Conservation (phyloP, 2,329 filamentous ascomycete species). For the Botrytis cinerea region DNA sequence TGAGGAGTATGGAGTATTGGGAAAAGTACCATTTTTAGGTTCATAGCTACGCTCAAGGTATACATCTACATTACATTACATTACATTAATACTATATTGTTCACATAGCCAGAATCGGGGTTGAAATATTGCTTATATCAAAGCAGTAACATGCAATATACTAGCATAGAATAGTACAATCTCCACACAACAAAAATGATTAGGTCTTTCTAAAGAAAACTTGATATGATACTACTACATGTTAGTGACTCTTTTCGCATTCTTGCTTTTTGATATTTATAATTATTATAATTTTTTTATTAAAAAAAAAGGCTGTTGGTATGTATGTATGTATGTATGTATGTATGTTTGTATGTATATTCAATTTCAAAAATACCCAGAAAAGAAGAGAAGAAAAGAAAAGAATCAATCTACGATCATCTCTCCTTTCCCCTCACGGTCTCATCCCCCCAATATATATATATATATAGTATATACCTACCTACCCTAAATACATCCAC, state of each 20-base stretch:
- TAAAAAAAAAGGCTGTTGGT: too few species aligned
- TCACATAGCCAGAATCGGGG: neutral
- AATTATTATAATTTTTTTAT: too few species aligned
- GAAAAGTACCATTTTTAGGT: neutral
- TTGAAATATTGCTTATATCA: neutral
- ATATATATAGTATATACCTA: too few species aligned
- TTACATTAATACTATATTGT: neutral
- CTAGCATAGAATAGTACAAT: neutral
- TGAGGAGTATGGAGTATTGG: neutral
- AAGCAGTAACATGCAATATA: neutral
- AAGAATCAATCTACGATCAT: too few species aligned
- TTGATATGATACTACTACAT: neutral
- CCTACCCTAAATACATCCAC: too few species aligned
- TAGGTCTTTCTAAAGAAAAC: rapidly evolving
- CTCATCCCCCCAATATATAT: too few species aligned
- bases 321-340: too few species aligned
- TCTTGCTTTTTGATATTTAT: neutral
- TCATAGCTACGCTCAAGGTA: neutral
- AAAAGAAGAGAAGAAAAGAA: too few species aligned
- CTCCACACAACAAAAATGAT: neutral
- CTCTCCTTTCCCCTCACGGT: too few species aligned
- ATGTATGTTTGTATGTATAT: too few species aligned
- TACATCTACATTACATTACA: neutral
- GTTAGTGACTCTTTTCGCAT: neutral
- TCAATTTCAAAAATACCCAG: too few species aligned